Conservation (phyloP, 495 filamentous ascomycete species). For the Hypoxylon crocopeplum region DNA sequence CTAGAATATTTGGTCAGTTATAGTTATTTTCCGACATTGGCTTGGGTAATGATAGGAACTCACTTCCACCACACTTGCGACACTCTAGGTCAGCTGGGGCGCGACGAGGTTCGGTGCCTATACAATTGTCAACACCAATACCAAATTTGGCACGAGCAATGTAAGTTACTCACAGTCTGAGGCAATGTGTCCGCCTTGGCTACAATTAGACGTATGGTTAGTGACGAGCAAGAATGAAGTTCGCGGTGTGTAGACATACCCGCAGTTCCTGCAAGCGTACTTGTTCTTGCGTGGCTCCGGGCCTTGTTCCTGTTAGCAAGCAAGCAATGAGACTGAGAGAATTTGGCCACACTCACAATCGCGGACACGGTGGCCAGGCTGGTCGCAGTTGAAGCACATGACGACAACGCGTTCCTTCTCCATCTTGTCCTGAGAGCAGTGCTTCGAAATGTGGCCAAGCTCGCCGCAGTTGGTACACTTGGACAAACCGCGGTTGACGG, state of each 20-base stretch:
- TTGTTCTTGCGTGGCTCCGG: conserved; percentile 60
- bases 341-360: conserved; percentile 62
- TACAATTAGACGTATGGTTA: conserved; percentile 16
- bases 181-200: conserved; percentile 49
- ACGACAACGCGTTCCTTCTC: conserved; percentile 59
- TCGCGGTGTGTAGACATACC: conserved; percentile 51
- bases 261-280: conserved; percentile 84
- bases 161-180: conserved; percentile 47
- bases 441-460: conserved; percentile 72
- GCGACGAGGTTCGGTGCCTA: conserved; percentile 67
- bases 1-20: conserved; percentile 48
- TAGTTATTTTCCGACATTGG: background rate
- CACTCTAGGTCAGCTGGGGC: conserved; percentile 76
- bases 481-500: conserved; percentile 67
- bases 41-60: conserved; percentile 17
- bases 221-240: background rate
- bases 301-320: conserved; percentile 47
- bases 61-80: conserved; percentile 75
- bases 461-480: conserved; percentile 77
- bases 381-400: conserved; percentile 78
- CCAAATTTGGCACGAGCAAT: conserved; percentile 9
- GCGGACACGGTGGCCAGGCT: conserved; percentile 70
- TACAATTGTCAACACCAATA: conserved; percentile 55
- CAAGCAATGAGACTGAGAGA: conserved; percentile 1
- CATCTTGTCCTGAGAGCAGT: conserved; percentile 68